Evolutionary conservation across 805 yeast genomes (phyloP).

Genomic region (Zygosaccharomyces kombuchaensis): DNA sequence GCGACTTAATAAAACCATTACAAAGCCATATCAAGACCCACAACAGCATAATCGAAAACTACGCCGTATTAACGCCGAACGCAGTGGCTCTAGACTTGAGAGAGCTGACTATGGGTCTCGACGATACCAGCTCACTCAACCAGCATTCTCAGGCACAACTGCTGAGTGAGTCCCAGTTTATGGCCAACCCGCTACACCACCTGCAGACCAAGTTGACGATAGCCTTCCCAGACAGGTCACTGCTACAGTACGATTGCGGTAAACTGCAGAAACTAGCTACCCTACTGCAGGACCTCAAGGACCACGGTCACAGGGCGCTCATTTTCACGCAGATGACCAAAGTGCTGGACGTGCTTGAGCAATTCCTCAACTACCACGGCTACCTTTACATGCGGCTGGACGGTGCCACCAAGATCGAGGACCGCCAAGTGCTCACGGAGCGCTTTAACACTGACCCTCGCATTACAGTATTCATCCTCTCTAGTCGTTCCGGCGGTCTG

Average conservation of each 20-base stretch:
- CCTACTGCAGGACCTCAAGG: slow-evolving; percentile 69
- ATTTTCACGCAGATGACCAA: slow-evolving; percentile 98
- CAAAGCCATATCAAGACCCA: slow-evolving; percentile 39
- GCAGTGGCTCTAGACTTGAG: slow-evolving; percentile 74
- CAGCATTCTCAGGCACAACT: slow-evolving; percentile 29
- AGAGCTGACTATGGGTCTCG: slow-evolving; percentile 34
- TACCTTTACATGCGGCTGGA: slow-evolving; percentile 91
- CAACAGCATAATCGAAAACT: slow-evolving; percentile 59
- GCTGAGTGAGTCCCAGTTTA: slow-evolving; percentile 11
- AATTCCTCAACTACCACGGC: slow-evolving; percentile 90
- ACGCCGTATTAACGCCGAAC: slow-evolving; percentile 82
- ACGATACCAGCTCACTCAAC: slow-evolving; percentile 24
- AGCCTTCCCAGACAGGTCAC: slow-evolving; percentile 92
- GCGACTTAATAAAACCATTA: slow-evolving; percentile 41
- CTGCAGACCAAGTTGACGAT: slow-evolving; percentile 83
- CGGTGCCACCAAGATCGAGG: slow-evolving; percentile 97
- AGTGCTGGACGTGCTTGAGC: slow-evolving; percentile 88
- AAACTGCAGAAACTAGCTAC: slow-evolving; percentile 81
- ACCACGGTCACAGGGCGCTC: slow-evolving; percentile 87
- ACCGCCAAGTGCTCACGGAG: slow-evolving; percentile 90
- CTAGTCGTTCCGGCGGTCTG: slow-evolving; percentile 96
- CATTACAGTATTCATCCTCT: slow-evolving; percentile 85
- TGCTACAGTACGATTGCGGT: slow-evolving; percentile 94
- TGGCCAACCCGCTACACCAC: slow-evolving; percentile 62
- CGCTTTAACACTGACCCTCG: slow-evolving; percentile 81